phyloP scores from a whole-genome alignment of 75 land plant genomes.

The Cryptomeria japonica region DNA sequence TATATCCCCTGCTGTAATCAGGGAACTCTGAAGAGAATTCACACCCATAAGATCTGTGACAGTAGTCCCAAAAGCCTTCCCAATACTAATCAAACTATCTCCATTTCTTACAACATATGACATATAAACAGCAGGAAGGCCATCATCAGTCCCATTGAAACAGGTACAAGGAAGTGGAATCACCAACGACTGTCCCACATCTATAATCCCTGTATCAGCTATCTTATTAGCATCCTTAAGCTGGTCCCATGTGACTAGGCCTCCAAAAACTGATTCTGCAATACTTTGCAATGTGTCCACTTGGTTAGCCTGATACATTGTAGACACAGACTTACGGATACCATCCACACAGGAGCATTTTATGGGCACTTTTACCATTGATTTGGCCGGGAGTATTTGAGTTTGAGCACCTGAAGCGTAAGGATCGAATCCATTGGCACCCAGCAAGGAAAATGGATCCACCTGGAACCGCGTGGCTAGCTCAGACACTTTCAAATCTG shows the following conservation, averaged over 20 bases:
- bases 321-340: slow-evolving; percentile 17
- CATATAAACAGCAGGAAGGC: slow-evolving; percentile 18
- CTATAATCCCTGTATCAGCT: not conserved
- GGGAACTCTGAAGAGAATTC: slow-evolving; percentile 15
- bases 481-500: slow-evolving; percentile 19
- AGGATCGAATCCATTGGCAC: slow-evolving; percentile 28
- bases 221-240: slow-evolving; percentile 22
- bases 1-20: slow-evolving; percentile 27
- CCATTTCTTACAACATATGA: slow-evolving; percentile 31
- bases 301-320: slow-evolving; percentile 13
- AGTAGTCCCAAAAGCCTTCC: slow-evolving; percentile 6
- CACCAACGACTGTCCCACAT: slow-evolving; percentile 15
- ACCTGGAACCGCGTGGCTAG: slow-evolving; percentile 27
- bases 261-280: slow-evolving; percentile 18
- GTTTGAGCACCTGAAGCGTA: not conserved
- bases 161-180: slow-evolving; percentile 41
- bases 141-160: slow-evolving; percentile 21
- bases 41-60: slow-evolving; percentile 19
- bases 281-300: slow-evolving; percentile 30
- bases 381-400: slow-evolving; percentile 13
- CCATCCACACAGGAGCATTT: slow-evolving; percentile 34
- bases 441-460: slow-evolving; percentile 18
- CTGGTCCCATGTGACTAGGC: slow-evolving; percentile 34
- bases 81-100: slow-evolving; percentile 29
- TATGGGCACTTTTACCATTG: slow-evolving; percentile 27